A percentile compares a stretch with the other conserved stretches of the same genome.
Evolutionary conservation across 2,329 filamentous ascomycete genomes (phyloP).

Genomic region (Cylindrodendrum hubeiense): DNA sequence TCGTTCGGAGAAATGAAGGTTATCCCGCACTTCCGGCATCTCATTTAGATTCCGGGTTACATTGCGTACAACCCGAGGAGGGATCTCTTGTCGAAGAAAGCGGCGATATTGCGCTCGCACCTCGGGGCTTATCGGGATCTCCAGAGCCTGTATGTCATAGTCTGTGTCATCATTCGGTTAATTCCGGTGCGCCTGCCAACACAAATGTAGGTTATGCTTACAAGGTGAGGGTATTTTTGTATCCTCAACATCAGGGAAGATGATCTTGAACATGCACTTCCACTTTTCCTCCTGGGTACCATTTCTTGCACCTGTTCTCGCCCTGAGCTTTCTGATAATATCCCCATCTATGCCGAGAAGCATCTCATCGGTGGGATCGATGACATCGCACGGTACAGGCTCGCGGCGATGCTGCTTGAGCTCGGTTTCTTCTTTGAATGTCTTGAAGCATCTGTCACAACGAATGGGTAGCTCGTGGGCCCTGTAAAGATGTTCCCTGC

Average conservation of each 20-base stretch:
- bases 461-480: conserved; percentile 16
- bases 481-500: conserved; percentile 32
- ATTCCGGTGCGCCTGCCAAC: neutral
- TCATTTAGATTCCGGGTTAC: conserved; percentile 7
- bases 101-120: conserved; percentile 5
- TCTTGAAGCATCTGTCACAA: conserved; percentile 26
- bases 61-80: conserved; percentile 12
- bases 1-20: conserved; percentile 11
- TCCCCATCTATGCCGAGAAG: conserved; percentile 15
- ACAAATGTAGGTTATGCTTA: conserved; percentile 4
- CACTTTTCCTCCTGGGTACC: conserved; percentile 20
- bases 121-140: conserved; percentile 7
- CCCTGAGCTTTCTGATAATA: conserved; percentile 12
- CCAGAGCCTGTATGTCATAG: conserved; percentile 4
- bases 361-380: conserved; percentile 8
- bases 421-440: conserved; percentile 10
- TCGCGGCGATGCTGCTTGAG: conserved; percentile 22
- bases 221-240: conserved; percentile 27
- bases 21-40: conserved; percentile 9
- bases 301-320: conserved; percentile 20
- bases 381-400: conserved; percentile 2
- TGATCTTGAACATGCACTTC: conserved; percentile 28
- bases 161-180: neutral
- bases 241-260: conserved; percentile 14
- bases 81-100: conserved; percentile 22